Evolutionary conservation across 2,329 filamentous ascomycete genomes (phyloP).

Genomic region (Phaeoacremonium minimum): DNA sequence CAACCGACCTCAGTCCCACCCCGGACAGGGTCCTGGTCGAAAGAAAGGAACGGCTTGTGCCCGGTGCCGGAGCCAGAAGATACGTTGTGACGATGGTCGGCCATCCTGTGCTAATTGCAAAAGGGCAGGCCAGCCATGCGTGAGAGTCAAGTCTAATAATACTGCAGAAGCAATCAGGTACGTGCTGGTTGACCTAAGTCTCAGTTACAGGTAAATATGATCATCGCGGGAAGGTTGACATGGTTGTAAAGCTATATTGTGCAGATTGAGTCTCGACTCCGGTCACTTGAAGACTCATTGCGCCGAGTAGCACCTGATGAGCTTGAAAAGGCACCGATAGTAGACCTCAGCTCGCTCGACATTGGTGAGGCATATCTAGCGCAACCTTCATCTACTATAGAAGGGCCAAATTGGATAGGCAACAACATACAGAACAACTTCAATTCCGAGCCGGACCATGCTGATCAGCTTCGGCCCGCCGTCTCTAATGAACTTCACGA

Average conservation of each 20-base stretch:
- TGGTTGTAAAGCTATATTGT: constrained; percentile 5
- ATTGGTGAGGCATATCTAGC: no score
- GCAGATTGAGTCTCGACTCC: constrained; percentile 8
- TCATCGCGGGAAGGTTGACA: no score
- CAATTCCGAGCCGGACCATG: no score
- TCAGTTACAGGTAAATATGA: no score
- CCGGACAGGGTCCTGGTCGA: background rate
- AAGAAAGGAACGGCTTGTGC: constrained; percentile 25
- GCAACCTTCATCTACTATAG: no score
- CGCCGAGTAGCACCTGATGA: constrained; percentile 14
- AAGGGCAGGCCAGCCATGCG: constrained; percentile 20
- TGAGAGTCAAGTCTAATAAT: constrained; percentile 13
- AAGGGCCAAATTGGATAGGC: no score
- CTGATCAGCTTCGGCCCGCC: no score
- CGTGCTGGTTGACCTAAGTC: no score
- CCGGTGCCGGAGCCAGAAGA: constrained; percentile 25
- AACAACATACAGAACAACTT: no score
- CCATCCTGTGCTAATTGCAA: constrained; percentile 23
- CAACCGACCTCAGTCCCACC: no score
- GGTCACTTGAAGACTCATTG: constrained; percentile 13
- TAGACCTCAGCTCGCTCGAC: no score
- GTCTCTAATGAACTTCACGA: no score
- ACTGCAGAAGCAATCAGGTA: constrained; percentile 10
- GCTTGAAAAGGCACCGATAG: constrained; percentile 13
- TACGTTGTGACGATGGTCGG: constrained; percentile 21